These are phyloP conservation scores for Fagopyrum tataricum DNA, from an alignment of 148 eudicot species.

Conservation along the genomic window DNA sequence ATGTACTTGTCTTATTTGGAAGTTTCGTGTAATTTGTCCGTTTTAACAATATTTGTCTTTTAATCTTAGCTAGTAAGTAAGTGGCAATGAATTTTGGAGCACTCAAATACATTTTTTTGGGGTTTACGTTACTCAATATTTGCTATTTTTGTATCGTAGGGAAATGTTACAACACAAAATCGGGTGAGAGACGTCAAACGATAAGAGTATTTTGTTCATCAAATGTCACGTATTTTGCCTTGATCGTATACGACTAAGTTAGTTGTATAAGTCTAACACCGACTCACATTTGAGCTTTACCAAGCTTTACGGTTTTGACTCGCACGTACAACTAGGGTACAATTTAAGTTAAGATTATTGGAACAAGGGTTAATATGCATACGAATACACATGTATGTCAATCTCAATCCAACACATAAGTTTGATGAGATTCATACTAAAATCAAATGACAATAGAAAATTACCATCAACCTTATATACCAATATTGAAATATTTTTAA, in stretches of 20 bases:
- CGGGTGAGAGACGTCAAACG: not conserved
- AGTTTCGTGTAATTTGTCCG: not conserved
- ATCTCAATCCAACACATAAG: no score
- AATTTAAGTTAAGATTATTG: no score
- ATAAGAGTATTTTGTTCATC: not conserved
- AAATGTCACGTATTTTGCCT: not conserved
- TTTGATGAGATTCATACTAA: no score
- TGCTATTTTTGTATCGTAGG: not conserved
- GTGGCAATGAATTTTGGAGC: not conserved
- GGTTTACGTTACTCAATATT: not conserved
- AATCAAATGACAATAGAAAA: no score
- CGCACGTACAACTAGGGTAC: no score
- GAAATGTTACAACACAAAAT: not conserved
- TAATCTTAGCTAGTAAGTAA: not conserved
- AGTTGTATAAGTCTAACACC: no score
- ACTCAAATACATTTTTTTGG: not conserved
- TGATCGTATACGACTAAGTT: not conserved
- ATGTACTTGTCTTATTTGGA: not conserved
- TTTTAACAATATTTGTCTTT: not conserved
- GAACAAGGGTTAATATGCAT: no score
- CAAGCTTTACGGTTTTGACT: no score
- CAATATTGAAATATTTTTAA: no score
- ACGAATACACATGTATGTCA: no score
- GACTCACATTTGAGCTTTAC: no score
- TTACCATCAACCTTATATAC: no score